phyloP scores from a whole-genome alignment of 768 basidiomycete species.

The Boletus sp. region DNA sequence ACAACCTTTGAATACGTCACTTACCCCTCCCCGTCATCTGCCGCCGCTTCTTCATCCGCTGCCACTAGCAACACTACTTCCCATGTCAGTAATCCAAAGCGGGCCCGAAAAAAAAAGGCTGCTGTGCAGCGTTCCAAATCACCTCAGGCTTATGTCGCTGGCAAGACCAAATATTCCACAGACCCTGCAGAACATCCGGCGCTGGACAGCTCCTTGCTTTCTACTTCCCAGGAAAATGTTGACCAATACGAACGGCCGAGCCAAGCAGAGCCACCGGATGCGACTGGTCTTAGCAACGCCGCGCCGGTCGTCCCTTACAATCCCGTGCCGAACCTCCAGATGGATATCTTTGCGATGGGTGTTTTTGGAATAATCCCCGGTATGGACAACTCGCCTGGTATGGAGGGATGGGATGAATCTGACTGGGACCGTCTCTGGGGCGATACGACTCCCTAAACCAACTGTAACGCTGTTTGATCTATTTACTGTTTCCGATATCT shows the following conservation, averaged over 20 bases:
- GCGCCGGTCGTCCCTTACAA: background rate
- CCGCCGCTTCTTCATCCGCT: background rate
- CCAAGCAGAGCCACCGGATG: background rate
- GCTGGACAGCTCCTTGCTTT: background rate
- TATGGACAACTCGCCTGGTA: too few relatives aligned
- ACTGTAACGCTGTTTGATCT: background rate
- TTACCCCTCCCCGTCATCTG: background rate
- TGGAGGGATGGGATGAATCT: background rate
- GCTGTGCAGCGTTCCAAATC: background rate
- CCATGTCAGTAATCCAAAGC: too few relatives aligned
- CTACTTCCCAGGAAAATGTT: background rate
- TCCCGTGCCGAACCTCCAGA: background rate
- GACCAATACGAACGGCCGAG: background rate
- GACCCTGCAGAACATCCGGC: background rate
- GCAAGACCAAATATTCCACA: background rate
- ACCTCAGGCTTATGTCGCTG: background rate
- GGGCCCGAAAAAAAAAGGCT: background rate
- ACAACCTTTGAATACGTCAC: background rate
- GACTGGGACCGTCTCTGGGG: background rate
- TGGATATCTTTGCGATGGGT: background rate
- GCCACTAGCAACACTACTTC: background rate
- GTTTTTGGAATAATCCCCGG: constrained; percentile 4
- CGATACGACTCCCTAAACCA: background rate
- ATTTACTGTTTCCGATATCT: background rate
- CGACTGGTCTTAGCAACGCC: background rate